These are phyloP conservation scores for Orbilia quercus DNA, from an alignment of 2,329 filamentous ascomycete genomes.

Conservation along the genomic window DNA sequence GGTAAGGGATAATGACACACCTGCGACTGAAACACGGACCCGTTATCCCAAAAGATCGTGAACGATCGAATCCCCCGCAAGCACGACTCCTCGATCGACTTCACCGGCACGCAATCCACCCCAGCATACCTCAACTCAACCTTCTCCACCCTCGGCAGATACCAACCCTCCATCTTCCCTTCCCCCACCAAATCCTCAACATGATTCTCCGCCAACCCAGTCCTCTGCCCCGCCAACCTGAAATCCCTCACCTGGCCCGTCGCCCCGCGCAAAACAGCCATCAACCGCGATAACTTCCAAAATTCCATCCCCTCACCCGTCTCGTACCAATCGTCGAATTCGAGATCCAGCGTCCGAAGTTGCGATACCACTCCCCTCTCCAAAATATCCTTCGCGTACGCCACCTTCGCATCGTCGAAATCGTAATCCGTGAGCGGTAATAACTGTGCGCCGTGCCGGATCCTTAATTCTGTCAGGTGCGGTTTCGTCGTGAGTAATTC, in stretches of 20 bases:
- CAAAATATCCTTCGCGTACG: constrained; percentile 3
- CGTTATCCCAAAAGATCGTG: neutral
- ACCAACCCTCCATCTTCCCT: neutral
- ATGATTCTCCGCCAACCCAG: no score
- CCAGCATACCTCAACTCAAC: neutral
- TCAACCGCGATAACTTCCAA: neutral
- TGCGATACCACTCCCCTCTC: neutral
- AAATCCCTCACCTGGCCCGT: neutral
- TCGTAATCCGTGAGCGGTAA: no score
- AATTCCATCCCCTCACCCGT: neutral
- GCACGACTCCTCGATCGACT: neutral
- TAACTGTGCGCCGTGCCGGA: neutral
- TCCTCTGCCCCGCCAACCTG: neutral
- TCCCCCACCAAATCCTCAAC: no score
- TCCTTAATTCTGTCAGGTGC: neutral
- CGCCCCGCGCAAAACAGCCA: neutral
- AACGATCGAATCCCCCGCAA: neutral
- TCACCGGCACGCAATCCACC: neutral
- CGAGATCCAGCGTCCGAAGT: neutral
- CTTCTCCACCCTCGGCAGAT: neutral
- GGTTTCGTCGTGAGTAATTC: neutral
- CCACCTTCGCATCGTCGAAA: no score
- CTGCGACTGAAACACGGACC: no score
- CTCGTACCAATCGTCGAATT: neutral
- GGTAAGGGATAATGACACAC: no score